Evolutionary conservation across 768 basidiomycete species (phyloP), one percentile per base, ranked within the genome.

Genomic region (Boletus sp.): DNA sequence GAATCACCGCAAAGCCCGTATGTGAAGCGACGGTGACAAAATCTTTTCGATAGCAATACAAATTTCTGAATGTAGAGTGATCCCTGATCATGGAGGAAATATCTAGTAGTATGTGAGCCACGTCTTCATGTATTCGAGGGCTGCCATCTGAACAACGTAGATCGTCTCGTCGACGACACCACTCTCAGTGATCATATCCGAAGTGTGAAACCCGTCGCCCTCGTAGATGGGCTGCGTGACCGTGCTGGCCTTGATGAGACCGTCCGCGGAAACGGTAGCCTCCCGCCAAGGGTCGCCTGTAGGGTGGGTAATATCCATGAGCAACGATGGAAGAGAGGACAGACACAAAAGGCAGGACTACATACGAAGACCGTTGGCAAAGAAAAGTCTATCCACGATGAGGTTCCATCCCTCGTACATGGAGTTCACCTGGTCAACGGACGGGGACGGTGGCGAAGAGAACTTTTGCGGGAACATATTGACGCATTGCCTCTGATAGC

Each of bases 251-350:
- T 79, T 72, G 53, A 68, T 56, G 19, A 77, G 72, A 13, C 74
- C 74, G 23, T 79, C 76, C 0, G 86, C 80, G 4, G 87, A 88
- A 6, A 88, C 74, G 0, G 87, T 88, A 7, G 82, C 79, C 50
- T 84, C 83, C 47, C 80, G 77, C 87, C 87, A 89, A 17, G 88
- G 87, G 61, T 89, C 87, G 41, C 84, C 86, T 88, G 35, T 41
- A 13, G 6, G 10, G 25, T 7, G 25, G n/a, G 15, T 5, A 13
- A 23, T 4, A 11, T 15, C 19, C 40, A 19, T 51, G 17, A 60
- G 50, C 7, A 5, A 7, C 10, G 4, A 35, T 11, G 9, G 7
- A 32, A 25, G 5, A 32, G 13, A 25, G 13, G 3, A 32, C 7
- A 21, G 7, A 27, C 5, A 29, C 30, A 7, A 17, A 43, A 19